Evolutionary conservation across 2,329 filamentous ascomycete genomes (phyloP).

Genomic region (Elsinoe batatas): DNA sequence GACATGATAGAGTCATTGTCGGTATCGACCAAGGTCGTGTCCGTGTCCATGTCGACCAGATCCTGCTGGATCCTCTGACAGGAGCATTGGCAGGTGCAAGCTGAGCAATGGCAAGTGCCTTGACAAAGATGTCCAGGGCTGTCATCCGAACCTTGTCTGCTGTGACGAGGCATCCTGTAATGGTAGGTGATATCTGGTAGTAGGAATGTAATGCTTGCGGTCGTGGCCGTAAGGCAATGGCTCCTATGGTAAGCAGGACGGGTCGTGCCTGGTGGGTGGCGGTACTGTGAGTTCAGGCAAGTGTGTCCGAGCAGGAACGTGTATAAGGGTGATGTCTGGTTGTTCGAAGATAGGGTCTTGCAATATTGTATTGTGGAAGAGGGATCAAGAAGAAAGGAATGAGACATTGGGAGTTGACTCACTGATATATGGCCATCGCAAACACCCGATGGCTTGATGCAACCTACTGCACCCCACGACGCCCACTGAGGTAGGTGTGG

Average conservation of each 20-base stretch:
- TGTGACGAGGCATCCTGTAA: neutral
- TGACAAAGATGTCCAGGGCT: neutral
- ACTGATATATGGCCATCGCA: slow-evolving; percentile 1
- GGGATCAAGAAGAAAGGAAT: neutral
- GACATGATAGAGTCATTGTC: neutral
- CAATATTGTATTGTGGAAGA: neutral
- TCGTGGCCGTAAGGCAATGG: neutral
- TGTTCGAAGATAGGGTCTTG: neutral
- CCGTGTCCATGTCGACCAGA: neutral
- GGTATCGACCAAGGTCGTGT: neutral
- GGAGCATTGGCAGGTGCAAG: neutral
- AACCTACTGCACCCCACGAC: neutral
- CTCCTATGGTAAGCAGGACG: neutral
- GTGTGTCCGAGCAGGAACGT: too few species aligned
- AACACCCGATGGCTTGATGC: neutral
- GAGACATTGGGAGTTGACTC: neutral
- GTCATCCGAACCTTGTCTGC: slow-evolving; percentile 10
- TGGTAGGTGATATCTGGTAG: neutral
- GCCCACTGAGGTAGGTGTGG: slow-evolving; percentile 1
- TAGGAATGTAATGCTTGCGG: neutral
- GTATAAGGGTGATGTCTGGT: neutral
- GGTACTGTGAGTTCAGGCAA: too few species aligned
- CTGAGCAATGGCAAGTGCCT: neutral
- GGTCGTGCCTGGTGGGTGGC: neutral
- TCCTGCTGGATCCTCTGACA: neutral